Percentiles rank a stretch among this genome's conserved stretches.
phyloP scores from a whole-genome alignment of 169 alveolate species.

The Cryptosporidium felis region DNA sequence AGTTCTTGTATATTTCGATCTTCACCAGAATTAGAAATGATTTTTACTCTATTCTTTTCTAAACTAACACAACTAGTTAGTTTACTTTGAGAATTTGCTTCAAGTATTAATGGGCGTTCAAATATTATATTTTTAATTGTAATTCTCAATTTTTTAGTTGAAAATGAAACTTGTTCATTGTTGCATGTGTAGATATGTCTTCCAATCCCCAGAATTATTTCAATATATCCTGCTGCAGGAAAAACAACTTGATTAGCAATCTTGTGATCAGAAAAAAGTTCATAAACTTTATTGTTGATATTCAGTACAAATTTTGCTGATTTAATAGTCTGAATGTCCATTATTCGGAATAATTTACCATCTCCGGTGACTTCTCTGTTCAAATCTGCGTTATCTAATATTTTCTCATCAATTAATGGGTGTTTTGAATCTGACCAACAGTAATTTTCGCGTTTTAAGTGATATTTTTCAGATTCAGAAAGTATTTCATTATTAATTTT shows the following conservation, averaged over 20 bases:
- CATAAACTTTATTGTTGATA: neutral
- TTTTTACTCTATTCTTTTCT: neutral
- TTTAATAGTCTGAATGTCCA: neutral
- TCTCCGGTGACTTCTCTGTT: neutral
- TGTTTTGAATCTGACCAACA: conserved; percentile 63
- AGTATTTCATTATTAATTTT: neutral
- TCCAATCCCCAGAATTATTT: conserved; percentile 34
- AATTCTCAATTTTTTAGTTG: conserved; percentile 9
- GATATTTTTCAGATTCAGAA: neutral
- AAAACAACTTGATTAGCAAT: conserved; percentile 21
- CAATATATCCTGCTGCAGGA: conserved; percentile 69
- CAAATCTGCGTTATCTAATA: neutral
- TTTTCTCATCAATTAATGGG: conserved; percentile 37
- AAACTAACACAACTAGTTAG: neutral
- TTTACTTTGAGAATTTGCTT: neutral
- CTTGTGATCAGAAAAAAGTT: conserved; percentile 39
- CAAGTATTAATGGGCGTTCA: conserved; percentile 46
- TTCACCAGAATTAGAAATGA: neutral
- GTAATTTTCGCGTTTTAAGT: conserved; percentile 4
- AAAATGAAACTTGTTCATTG: conserved; percentile 21
- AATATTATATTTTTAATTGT: conserved; percentile 28
- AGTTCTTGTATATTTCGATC: neutral
- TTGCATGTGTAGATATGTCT: conserved; percentile 38
- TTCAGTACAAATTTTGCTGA: conserved; percentile 10
- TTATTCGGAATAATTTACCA: neutral